Percentiles rank a stretch among this genome's conserved stretches.
Conservation (phyloP, 306 rosid species). For the Rubus parviflorus region DNA sequence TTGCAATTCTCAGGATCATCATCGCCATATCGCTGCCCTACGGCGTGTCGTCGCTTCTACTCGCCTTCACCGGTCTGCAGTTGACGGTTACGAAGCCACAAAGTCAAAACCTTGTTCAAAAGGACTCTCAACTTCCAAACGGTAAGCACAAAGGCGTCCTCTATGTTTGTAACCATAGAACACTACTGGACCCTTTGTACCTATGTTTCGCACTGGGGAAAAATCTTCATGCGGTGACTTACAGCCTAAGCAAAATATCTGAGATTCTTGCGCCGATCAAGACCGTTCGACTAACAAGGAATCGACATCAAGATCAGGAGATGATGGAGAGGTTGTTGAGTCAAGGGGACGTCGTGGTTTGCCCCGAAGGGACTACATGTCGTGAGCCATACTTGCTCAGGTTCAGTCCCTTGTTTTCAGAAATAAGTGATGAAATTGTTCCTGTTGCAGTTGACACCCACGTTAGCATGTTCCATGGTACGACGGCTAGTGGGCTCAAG, state of each 20-base stretch:
- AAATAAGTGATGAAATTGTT: constrained; percentile 44
- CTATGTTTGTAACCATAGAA: constrained; percentile 84
- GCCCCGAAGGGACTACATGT: constrained; percentile 94
- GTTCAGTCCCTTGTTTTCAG: constrained; percentile 79
- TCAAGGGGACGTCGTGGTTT: constrained; percentile 65
- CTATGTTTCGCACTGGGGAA: constrained; percentile 40
- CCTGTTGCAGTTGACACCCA: constrained; percentile 63
- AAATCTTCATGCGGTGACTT: constrained; percentile 56
- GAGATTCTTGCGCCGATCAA: constrained; percentile 74
- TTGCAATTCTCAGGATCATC: constrained; percentile 40
- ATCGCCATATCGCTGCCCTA: constrained; percentile 44
- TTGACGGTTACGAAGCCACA: constrained; percentile 37
- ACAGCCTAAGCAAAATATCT: constrained; percentile 73
- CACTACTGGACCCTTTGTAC: constrained; percentile 66
- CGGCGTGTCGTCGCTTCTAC: constrained; percentile 41
- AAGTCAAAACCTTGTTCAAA: too few species aligned
- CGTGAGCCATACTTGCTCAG: constrained; percentile 79
- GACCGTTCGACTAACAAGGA: constrained; percentile 64
- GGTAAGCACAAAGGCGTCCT: constrained; percentile 31
- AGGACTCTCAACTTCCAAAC: neutral
- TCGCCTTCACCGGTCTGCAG: constrained; percentile 38
- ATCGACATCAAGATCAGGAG: constrained; percentile 46
- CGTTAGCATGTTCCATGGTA: constrained; percentile 82
- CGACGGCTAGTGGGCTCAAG: constrained; percentile 84
- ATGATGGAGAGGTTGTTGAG: constrained; percentile 45